Base-by-base conservation (phyloP, 2,329 filamentous ascomycete species). In the Grosmannia serpens region DNA sequence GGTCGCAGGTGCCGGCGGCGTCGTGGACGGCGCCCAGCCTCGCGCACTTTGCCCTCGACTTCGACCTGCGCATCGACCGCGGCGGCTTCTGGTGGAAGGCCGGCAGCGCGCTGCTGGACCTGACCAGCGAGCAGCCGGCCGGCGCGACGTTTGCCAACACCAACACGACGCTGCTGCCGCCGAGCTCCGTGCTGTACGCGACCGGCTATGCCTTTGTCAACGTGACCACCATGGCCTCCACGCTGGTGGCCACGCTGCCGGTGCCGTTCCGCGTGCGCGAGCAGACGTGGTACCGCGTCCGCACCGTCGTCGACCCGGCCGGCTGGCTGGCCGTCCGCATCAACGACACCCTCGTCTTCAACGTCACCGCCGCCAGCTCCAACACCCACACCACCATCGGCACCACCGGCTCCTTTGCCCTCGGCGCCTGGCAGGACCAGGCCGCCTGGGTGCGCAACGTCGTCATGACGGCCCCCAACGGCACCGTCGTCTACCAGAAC, bases 371-470 rank as follows among this genome's bases (percentile, higher is more conserved):
- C 3, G 49, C 49, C 24, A 9, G 4, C 5, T 51, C 7, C 49
- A 8, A 27, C 15, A 26, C 24, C 15, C 7, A 26, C 49, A 31
- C 27, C 17, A 51, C 62, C 31, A 61, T 62, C 29, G 53, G 56
- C 11, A 63, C 65, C n/a, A 51, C 41, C n/a, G 71, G 71, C 11
- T 66, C 68, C 1, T 75, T 70, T 60, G 73, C 71, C 0, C 74
- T 76, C 53, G 73, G 74, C 0, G 69, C 69, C 0, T 75, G 66
- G 62, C 68, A 74, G 55, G 73, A 75, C 53, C 71, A 75, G 22
- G 62, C 62, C 2, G 68, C 69, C 1, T 70, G 70, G 53, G 62
- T 73, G 58, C 69, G 65, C 35, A 68, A 75, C 61, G 70, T 74
- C 7, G 31, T 41, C 3, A 67, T 69, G 6, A 56, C 57, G 17